These are phyloP conservation scores for Papiliotrema flavescens DNA, from an alignment of 1,284 basidiomycete species.

Conservation along the genomic window DNA sequence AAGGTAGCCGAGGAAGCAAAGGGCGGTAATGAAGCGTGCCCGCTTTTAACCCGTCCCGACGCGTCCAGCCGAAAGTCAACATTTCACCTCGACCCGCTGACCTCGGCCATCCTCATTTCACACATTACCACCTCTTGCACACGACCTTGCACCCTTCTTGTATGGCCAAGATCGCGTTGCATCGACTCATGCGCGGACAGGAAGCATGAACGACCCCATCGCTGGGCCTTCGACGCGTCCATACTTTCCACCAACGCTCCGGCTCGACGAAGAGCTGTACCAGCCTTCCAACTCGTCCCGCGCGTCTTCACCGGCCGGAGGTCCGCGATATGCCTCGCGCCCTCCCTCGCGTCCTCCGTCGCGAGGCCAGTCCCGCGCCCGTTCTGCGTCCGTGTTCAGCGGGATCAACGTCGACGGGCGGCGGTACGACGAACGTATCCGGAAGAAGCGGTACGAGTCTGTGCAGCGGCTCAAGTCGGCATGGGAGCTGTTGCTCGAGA, in stretches of 20 bases:
- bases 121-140: no score
- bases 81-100: no score
- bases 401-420: slow-evolving; percentile 1
- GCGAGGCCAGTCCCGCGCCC: not conserved
- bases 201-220: not conserved
- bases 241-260: not conserved
- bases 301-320: not conserved
- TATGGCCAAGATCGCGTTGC: no score
- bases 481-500: slow-evolving; percentile 39
- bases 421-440: slow-evolving; percentile 5
- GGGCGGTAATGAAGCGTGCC: no score
- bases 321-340: not conserved
- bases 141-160: no score
- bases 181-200: not conserved
- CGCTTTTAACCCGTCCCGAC: no score
- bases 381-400: not conserved
- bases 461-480: slow-evolving; percentile 14
- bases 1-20: no score
- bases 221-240: not conserved
- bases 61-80: no score
- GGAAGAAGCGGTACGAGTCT: slow-evolving; percentile 15
- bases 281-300: not conserved
- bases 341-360: not conserved
- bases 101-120: no score
- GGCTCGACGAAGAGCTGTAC: not conserved